Base-by-base conservation (phyloP, 371 early-diverging fungal genomes). In the Mucor circinelloides region DNA sequence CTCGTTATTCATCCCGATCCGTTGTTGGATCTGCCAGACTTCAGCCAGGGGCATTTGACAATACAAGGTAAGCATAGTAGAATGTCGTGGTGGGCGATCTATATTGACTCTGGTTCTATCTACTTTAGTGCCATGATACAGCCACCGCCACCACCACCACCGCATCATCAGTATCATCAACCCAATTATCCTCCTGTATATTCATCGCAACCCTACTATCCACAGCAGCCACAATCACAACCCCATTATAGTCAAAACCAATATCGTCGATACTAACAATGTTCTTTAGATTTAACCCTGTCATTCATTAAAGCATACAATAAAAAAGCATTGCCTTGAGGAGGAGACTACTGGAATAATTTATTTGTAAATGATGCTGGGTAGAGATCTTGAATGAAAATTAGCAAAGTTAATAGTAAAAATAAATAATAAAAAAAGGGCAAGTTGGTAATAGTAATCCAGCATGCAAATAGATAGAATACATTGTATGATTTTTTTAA, bases 1-100 rank as follows among this genome's bases (percentile, higher is more conserved):
- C 72, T 31, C 56, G 72, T 32, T 72, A 72, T 21, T 68, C 72
- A 34, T 72, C 72, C 6, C 55, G 68, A 52, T 68, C 72, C 28
- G 72, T 72, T 1, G 52, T 34, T 46, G 62, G 52, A 5, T 70
- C 70, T 32, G 61, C 64, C 23, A 40, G 70, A 60, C 44, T 64
- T 9, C 60, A 30, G 10, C 48, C 54, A 48, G 46, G 60, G 15
- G 44, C 40, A 1, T 60, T 59, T 15, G 30, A 59, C 19, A 56
- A 62, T 23, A 40, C 52, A 62, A 50, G 62, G 62, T 32, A 40
- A 60, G 25, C n/a, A 58, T 40, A 56, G n/a, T n/a, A 62, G 19
- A 23, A 25, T 15, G 48, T 42, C 40, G 9, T n/a, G 7, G 36
- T 25, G 15, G 6, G n/a, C n/a, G n/a, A 63, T 15, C 6, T 58